Percentiles rank a stretch among this genome's conserved stretches.
Evolutionary conservation across 768 basidiomycete species (phyloP).

Genomic region (Pisolithus orientalis): DNA sequence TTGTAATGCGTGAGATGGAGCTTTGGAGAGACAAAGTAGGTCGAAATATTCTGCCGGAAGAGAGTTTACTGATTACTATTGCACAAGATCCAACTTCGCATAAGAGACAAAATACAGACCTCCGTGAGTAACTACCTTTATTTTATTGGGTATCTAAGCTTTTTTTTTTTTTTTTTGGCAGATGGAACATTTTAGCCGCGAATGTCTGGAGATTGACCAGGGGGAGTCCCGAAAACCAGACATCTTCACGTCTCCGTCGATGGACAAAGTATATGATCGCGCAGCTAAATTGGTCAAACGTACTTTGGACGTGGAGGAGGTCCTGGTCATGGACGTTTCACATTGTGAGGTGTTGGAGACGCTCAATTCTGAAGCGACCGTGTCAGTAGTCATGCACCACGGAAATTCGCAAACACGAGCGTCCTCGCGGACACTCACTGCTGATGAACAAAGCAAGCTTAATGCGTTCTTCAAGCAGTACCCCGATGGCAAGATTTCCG

Average conservation of each 20-base stretch:
- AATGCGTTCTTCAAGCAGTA: constrained; percentile 71
- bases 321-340: constrained; percentile 87
- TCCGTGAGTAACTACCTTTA: constrained; percentile 45
- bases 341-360: constrained; percentile 85
- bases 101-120: constrained; percentile 86
- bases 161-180: constrained; percentile 26
- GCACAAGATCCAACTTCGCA: constrained; percentile 74
- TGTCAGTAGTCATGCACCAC: constrained; percentile 66
- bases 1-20: constrained; percentile 94
- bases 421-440: constrained; percentile 49
- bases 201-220: constrained; percentile 85
- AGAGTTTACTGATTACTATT: neutral
- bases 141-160: neutral
- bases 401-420: constrained; percentile 52
- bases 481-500: constrained; percentile 84
- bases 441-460: constrained; percentile 69
- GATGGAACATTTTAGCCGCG: constrained; percentile 96
- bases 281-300: constrained; percentile 85
- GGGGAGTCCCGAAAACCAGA: constrained; percentile 24
- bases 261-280: constrained; percentile 89
- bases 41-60: neutral
- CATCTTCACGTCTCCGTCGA: constrained; percentile 34
- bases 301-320: constrained; percentile 89
- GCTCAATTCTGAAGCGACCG: constrained; percentile 48
- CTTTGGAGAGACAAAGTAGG: constrained; percentile 87